phyloP scores from a whole-genome alignment of 1,139 yeast species.

The Blastobotrys ciferrii region DNA sequence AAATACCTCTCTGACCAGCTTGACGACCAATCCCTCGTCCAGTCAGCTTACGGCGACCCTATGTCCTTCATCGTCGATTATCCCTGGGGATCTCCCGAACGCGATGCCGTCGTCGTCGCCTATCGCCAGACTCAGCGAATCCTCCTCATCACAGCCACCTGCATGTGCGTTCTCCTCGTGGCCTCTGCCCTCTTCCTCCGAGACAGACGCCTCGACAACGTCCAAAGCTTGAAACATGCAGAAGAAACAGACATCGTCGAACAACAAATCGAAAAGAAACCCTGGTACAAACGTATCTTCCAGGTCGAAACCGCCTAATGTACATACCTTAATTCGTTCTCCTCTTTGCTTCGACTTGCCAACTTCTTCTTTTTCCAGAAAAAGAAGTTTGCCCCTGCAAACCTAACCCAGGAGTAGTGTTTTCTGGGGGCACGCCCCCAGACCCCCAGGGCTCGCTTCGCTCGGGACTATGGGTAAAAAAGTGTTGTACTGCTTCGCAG shows the following conservation, averaged over 20 bases:
- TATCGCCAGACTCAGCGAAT: slow-evolving; percentile 7
- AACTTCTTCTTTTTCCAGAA: too few species aligned
- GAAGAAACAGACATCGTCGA: background rate
- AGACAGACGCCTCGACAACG: slow-evolving; percentile 8
- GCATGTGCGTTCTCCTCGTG: slow-evolving; percentile 8
- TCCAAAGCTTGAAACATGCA: slow-evolving; percentile 2
- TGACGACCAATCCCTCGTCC: background rate
- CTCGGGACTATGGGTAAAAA: too few species aligned
- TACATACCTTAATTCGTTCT: too few species aligned
- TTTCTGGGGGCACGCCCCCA: too few species aligned
- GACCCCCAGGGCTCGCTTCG: too few species aligned
- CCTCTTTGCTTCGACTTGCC: too few species aligned
- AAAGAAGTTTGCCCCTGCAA: too few species aligned
- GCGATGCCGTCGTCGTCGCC: slow-evolving; percentile 4
- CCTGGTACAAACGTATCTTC: background rate
- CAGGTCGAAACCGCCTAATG: background rate
- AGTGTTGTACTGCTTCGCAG: too few species aligned
- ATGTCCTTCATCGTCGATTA: slow-evolving; percentile 1
- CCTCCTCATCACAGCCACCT: slow-evolving; percentile 7
- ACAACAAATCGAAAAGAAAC: background rate
- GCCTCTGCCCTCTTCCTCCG: background rate
- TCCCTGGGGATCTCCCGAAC: slow-evolving; percentile 11
- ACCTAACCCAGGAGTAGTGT: too few species aligned
- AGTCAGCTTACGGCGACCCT: slow-evolving; percentile 8
- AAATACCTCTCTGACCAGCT: slow-evolving; percentile 7